A percentile compares a stretch with the other conserved stretches of the same genome.
Evolutionary conservation across 2,329 filamentous ascomycete genomes (phyloP).

Genomic region (Aspergillus hortae): DNA sequence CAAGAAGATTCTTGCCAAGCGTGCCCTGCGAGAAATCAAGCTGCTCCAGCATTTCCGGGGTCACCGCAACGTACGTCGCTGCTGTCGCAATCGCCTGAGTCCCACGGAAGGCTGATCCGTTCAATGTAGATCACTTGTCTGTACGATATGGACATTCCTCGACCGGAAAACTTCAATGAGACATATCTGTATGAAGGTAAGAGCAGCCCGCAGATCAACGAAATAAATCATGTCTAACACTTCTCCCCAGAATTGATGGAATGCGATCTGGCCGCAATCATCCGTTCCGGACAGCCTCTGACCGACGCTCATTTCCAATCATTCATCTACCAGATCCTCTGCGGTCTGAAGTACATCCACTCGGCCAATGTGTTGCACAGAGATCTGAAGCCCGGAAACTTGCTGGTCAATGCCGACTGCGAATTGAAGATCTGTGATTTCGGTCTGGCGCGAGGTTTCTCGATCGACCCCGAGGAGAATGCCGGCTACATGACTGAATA

Average conservation of each 20-base stretch:
- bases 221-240: constrained; percentile 5
- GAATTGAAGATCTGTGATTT: constrained; percentile 99
- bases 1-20: constrained; percentile 99
- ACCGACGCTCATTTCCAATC: constrained; percentile 99
- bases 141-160: constrained; percentile 98
- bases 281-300: constrained; percentile 91
- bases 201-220: constrained; percentile 20
- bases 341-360: constrained; percentile 98
- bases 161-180: constrained; percentile 97
- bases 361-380: constrained; percentile 96
- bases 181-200: constrained; percentile 96
- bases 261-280: constrained; percentile 96
- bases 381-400: constrained; percentile 93
- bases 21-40: constrained; percentile 96
- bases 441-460: constrained; percentile 92
- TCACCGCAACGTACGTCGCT: constrained; percentile 69
- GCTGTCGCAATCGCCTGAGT: constrained; percentile 1
- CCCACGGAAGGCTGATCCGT: constrained; percentile 34
- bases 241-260: constrained; percentile 83
- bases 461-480: constrained; percentile 94
- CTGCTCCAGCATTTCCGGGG: constrained; percentile 95
- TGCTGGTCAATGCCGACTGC: constrained; percentile 97
- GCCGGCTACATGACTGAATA: constrained; percentile 99
- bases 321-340: constrained; percentile 99
- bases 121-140: constrained; percentile 82